These are phyloP conservation scores for Lepraria neglecta DNA, from an alignment of 495 filamentous ascomycete genomes.

Conservation along the genomic window DNA sequence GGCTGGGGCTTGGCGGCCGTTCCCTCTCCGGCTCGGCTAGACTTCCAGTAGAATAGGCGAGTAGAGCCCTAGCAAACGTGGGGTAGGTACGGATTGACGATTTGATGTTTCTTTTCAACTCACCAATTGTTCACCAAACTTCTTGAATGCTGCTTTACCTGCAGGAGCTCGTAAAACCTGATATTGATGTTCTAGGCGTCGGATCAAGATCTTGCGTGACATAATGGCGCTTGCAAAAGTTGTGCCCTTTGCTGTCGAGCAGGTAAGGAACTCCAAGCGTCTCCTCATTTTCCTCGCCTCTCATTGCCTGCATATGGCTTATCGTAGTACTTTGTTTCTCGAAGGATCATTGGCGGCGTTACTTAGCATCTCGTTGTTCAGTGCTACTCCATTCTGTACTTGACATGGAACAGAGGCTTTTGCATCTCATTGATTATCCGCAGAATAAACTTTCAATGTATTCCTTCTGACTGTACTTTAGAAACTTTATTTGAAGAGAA, in stretches of 20 bases:
- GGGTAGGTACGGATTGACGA: background rate
- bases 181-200: background rate
- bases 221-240: constrained; percentile 57
- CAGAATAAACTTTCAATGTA: no score
- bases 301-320: background rate
- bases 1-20: background rate
- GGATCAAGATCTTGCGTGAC: background rate
- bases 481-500: no score
- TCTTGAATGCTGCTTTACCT: no score
- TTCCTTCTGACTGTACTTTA: no score
- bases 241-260: constrained; percentile 68
- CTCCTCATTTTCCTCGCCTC: background rate
- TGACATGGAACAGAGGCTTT: no score
- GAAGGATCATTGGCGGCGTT: background rate
- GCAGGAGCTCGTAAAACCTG: no score
- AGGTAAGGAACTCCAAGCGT: constrained; percentile 40
- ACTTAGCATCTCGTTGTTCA: background rate
- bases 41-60: constrained; percentile 5
- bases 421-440: no score
- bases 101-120: no score
- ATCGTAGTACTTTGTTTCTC: background rate
- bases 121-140: no score
- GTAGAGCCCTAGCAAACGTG: background rate
- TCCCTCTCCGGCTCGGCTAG: background rate
- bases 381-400: no score